Evolutionary conservation across 257 asterid species (phyloP).

Genomic region (Solanum clarkiae): DNA sequence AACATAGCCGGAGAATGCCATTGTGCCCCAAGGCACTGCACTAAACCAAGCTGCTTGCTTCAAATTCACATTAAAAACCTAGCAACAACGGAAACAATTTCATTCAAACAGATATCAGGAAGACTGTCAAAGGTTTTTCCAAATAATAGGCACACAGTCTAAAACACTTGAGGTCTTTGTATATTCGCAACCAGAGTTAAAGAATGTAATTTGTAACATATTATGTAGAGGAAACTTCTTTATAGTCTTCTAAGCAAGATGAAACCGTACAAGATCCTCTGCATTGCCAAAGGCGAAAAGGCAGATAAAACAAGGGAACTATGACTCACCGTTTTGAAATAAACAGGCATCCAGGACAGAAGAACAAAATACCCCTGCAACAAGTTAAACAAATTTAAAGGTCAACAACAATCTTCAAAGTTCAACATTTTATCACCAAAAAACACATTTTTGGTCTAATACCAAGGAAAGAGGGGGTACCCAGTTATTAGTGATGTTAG

Average conservation of each 20-base stretch:
- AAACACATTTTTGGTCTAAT: not conserved
- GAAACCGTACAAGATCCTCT: not conserved
- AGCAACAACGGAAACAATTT: not conserved
- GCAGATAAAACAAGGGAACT: not conserved
- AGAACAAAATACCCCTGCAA: conserved; percentile 97
- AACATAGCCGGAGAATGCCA: conserved; percentile 90
- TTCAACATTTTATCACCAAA: not conserved
- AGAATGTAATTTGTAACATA: not conserved
- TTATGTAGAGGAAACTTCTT: not conserved
- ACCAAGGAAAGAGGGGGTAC: conserved; percentile 11
- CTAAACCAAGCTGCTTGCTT: conserved; percentile 99
- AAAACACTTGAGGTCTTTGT: not conserved
- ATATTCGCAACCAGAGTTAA: not conserved
- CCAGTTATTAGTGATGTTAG: conserved; percentile 85
- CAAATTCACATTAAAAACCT: conserved; percentile 86
- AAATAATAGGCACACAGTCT: not conserved
- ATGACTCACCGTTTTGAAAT: conserved; percentile 77
- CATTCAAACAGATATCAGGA: not conserved
- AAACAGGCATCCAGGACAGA: conserved; percentile 98
- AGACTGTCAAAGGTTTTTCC: not conserved
- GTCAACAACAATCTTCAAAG: not conserved
- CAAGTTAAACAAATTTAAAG: not conserved
- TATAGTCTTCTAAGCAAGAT: not conserved
- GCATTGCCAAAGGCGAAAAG: not conserved
- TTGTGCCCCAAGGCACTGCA: conserved; percentile 97